Evolutionary conservation across 768 basidiomycete species (phyloP).

Genomic region (Psilocybe sp.): DNA sequence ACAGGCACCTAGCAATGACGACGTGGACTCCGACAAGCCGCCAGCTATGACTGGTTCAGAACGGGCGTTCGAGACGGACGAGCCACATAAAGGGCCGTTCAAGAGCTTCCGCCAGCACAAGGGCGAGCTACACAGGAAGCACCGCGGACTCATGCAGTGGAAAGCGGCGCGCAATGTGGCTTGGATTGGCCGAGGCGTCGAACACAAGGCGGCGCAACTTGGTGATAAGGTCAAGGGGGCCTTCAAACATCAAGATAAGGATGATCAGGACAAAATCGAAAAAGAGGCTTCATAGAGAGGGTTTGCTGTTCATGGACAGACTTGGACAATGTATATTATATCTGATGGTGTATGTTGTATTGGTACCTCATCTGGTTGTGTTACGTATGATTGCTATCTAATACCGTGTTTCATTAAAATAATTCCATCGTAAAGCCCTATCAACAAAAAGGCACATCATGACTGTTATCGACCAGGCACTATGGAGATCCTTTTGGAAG

Average conservation of each 20-base stretch:
- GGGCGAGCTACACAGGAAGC: conserved; percentile 45
- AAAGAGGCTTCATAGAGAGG: conserved; percentile 27
- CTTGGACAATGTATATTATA: neutral
- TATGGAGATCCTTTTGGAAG: neutral
- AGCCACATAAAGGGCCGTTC: conserved; percentile 24
- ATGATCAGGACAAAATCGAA: conserved; percentile 28
- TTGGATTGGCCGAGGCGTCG: conserved; percentile 52
- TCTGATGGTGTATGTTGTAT: neutral
- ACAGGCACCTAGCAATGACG: conserved; percentile 10
- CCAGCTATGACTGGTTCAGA: neutral
- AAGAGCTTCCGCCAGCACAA: conserved; percentile 42
- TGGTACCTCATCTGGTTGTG: too few species aligned
- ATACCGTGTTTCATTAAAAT: too few species aligned
- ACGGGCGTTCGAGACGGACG: conserved; percentile 13
- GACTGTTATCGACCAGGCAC: too few species aligned
- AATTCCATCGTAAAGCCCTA: too few species aligned
- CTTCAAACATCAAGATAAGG: conserved; percentile 32
- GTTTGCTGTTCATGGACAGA: neutral
- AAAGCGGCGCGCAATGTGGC: conserved; percentile 52
- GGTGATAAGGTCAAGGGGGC: conserved; percentile 37
- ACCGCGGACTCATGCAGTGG: conserved; percentile 65
- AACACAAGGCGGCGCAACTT: conserved; percentile 37
- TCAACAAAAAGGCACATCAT: too few species aligned
- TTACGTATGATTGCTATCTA: too few species aligned
- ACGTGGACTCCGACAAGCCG: conserved; percentile 5